Percentiles rank a stretch among this genome's conserved stretches.
Evolutionary conservation across 169 alveolate species (phyloP).

Genomic region (Plasmodium coatneyi): DNA sequence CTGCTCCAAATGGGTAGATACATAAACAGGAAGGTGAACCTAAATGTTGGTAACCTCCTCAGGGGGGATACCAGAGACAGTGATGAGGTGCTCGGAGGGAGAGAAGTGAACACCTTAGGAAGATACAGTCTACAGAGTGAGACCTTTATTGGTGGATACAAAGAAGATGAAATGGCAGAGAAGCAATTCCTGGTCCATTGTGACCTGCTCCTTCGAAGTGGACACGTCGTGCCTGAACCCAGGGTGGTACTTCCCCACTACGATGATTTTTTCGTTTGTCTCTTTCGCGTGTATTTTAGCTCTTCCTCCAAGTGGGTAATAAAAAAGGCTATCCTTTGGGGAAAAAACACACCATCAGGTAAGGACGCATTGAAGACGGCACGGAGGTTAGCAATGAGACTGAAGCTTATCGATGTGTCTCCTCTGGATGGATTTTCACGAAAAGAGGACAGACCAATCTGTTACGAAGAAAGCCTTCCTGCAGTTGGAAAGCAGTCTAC

Average conservation of each 20-base stretch:
- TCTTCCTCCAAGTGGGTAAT: background rate
- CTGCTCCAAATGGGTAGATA: background rate
- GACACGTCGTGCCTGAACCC: background rate
- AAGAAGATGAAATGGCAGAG: background rate
- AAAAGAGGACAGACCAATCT: background rate
- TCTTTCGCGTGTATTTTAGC: background rate
- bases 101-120: background rate
- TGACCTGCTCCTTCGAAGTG: background rate
- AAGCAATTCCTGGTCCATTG: background rate
- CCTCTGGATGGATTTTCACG: background rate
- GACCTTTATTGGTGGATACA: background rate
- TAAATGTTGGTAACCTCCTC: background rate
- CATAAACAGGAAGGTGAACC: background rate
- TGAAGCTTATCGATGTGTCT: constrained; percentile 8
- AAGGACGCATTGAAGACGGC: background rate
- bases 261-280: constrained; percentile 1
- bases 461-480: background rate
- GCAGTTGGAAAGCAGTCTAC: background rate
- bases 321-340: background rate
- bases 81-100: too few species aligned
- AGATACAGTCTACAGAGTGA: background rate
- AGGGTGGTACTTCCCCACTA: background rate
- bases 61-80: background rate
- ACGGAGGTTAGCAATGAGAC: background rate
- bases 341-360: background rate